phyloP scores from a whole-genome alignment of 2,329 filamentous ascomycete species.

The Cyphellophora attinorum region DNA sequence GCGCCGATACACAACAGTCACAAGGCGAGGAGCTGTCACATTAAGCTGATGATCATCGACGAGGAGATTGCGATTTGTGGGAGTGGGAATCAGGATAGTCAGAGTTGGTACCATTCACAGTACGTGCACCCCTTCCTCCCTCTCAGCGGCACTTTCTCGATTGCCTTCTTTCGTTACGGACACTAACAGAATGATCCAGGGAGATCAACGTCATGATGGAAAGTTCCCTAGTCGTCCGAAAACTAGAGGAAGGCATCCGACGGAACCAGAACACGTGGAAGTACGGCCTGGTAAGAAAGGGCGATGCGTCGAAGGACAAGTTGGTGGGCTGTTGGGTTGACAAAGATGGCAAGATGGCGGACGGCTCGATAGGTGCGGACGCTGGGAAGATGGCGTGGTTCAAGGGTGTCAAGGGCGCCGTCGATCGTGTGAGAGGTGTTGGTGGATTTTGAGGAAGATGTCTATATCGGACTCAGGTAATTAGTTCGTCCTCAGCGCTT shows the following conservation, averaged over 20 bases:
- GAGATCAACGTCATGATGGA: conserved; percentile 72
- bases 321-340: conserved; percentile 56
- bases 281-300: conserved; percentile 42
- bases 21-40: conserved; percentile 61
- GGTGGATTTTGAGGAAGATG: conserved; percentile 40
- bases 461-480: no score
- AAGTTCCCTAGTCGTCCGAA: conserved; percentile 47
- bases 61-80: conserved; percentile 58
- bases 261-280: conserved; percentile 58
- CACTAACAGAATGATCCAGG: no score
- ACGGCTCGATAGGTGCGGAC: conserved; percentile 43
- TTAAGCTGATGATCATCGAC: conserved; percentile 70
- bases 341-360: conserved; percentile 33
- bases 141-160: no score
- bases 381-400: conserved; percentile 50
- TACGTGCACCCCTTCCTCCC: no score
- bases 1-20: conserved; percentile 56
- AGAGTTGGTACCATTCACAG: conserved; percentile 69
- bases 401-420: conserved; percentile 47
- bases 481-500: no score
- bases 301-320: conserved; percentile 22
- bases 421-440: conserved; percentile 47
- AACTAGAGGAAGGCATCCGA: conserved; percentile 53
- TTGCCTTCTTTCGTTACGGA: no score
- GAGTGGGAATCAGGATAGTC: conserved; percentile 72